Evolutionary conservation across 1,284 basidiomycete species (phyloP).

Genomic region (Apiotrichum brassicae): DNA sequence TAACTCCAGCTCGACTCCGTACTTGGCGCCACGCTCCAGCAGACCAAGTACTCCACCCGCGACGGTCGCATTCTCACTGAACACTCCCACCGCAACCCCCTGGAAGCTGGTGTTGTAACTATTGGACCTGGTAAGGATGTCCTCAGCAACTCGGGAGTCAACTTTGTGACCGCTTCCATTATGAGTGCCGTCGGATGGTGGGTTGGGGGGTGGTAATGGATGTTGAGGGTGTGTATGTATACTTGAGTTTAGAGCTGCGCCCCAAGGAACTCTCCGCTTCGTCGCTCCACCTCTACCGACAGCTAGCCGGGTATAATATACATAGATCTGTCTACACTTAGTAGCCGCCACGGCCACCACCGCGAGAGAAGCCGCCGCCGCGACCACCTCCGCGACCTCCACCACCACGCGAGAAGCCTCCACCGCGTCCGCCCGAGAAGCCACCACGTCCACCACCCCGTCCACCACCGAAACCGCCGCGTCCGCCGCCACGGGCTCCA

Average conservation of each 20-base stretch:
- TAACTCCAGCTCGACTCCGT: constrained; percentile 62
- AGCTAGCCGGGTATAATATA: neutral
- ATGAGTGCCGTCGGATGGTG: constrained; percentile 31
- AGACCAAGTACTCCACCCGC: constrained; percentile 64
- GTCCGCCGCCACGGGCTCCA: constrained; percentile 5
- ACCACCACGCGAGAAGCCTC: constrained; percentile 4
- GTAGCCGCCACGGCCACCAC: constrained; percentile 10
- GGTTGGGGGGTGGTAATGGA: constrained; percentile 17
- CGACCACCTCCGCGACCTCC: constrained; percentile 9
- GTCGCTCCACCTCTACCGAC: neutral
- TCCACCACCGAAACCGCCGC: constrained; percentile 5
- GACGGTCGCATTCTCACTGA: constrained; percentile 65
- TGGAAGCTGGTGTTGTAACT: constrained; percentile 48
- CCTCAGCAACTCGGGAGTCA: constrained; percentile 57
- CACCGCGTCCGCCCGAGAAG: constrained; percentile 1
- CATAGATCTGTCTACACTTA: neutral
- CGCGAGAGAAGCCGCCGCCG: constrained; percentile 15
- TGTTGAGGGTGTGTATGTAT: no score
- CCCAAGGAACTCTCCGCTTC: no score
- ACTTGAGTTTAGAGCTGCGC: no score
- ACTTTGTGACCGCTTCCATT: constrained; percentile 28
- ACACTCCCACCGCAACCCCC: constrained; percentile 33
- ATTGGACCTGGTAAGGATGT: constrained; percentile 63
- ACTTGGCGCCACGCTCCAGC: constrained; percentile 80
- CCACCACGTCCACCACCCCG: constrained; percentile 12